These are phyloP conservation scores for Tolypocladium sp. DNA, from an alignment of 2,329 filamentous ascomycete genomes.

Conservation along the genomic window DNA sequence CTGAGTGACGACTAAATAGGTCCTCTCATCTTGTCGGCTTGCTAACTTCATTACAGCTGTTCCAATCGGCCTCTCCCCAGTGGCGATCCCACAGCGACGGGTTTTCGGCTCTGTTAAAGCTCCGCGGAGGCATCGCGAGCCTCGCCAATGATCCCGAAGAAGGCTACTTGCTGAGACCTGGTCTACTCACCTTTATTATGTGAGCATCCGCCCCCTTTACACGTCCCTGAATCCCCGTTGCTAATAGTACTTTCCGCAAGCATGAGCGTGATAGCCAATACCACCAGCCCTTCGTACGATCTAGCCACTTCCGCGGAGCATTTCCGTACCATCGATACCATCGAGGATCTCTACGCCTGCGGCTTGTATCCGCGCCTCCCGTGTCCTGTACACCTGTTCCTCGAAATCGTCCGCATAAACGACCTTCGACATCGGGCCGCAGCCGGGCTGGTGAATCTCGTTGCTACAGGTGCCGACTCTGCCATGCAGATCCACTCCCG, in stretches of 20 bases:
- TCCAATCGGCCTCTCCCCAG: not conserved
- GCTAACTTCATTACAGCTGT: not conserved
- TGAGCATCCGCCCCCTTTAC: not conserved
- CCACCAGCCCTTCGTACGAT: not conserved
- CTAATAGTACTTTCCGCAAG: not conserved
- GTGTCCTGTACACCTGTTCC: conserved; percentile 3
- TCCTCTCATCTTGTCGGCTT: not conserved
- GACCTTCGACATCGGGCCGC: conserved; percentile 1
- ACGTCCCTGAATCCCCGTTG: not conserved
- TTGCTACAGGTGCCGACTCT: not conserved
- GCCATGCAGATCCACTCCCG: not conserved
- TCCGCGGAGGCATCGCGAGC: not conserved
- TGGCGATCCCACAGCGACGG: not conserved
- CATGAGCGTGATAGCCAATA: not conserved
- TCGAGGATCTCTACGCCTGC: not conserved
- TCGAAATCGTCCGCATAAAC: conserved; percentile 6
- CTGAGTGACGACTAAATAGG: not conserved
- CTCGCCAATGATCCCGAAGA: not conserved
- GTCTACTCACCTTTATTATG: not conserved
- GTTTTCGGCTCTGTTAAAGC: not conserved
- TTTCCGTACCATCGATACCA: not conserved
- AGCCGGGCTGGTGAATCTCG: not conserved
- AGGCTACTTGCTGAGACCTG: not conserved
- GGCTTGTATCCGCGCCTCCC: conserved; percentile 4
- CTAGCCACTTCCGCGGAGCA: not conserved